Evolutionary conservation across 352 stramenopile genomes (phyloP), one percentile per base, ranked within the genome.

Genomic region (Pseudoperonospora humuli): DNA sequence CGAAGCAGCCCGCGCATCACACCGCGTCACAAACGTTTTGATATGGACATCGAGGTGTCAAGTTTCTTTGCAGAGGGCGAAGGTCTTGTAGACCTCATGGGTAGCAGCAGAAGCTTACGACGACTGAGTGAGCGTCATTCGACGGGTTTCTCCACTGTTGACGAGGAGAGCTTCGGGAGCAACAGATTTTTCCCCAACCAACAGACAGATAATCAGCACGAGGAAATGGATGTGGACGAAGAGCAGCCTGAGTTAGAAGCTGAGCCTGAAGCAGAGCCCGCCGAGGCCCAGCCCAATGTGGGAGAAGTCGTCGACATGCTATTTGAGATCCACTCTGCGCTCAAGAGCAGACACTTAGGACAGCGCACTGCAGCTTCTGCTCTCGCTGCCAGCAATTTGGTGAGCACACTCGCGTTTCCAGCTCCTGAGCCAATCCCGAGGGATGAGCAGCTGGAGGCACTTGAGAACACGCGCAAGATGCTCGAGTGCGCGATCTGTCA

Each of bases 21-120:
- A 20, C 61, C 67, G 7, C 61, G 74, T 11, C 68, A 81, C 61
- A 79, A 76, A 44, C 78, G 78, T 8, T 75, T 90, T 38, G 78
- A 86, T 49, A 90, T 90, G 78, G 78, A 90, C 61, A 90, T 90
- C 45, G 78, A 90, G 50, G 75, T 90, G 3, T 80, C 64, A 27
- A 56, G 57, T 41, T 69, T 67, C 35, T 87, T 90, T 39, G 77
- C 77, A 0, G 64, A 77, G n/a, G 71, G 75, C 29, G 78, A 87
- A 42, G 78, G 70, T 0, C 61, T 76, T 5, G 74, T 87, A 20
- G 74, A 90, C 50, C 55, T 90, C 3, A 49, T 83, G 45, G 66
- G 47, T 26, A 61, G 49, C 37, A 61, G 49, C 7, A 39, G 50
- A 7, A 50, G 48, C 10, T 8, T 49, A 20, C 32, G 20, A 23